Evolutionary conservation across 768 basidiomycete species (phyloP), one percentile per base, ranked within the genome.

Genomic region (Saitozyma sp.): DNA sequence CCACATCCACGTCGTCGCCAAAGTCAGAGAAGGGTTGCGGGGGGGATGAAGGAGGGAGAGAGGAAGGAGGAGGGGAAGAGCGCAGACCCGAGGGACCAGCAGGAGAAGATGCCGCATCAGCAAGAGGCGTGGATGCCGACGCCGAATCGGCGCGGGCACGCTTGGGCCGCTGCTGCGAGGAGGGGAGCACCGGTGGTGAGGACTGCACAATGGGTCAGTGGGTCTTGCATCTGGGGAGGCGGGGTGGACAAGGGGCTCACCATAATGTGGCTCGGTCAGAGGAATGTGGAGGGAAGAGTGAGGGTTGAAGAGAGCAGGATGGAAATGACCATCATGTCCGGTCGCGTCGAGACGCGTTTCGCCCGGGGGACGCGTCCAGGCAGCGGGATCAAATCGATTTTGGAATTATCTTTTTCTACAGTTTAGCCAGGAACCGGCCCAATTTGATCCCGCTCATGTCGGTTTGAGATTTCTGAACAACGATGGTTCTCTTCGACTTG

Each of bases 1-100:
- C 89, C 46, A 88, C 87, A 43, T 89, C 59, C 59, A 85, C 87
- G 20, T 92, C 91, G 59, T 81, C 80, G 38, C 93, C 90, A 29
- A 91, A 89, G 68, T 96, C 94, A 6, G 88, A 88, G 75, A 96
- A 92, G 6, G 87, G 87, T 2, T 86, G 84, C 5, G 88, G 90
- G 5, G 91, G 90, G 6, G 90, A 92, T 1, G 90, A 90, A 10
- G 91, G 91, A 0, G 91, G 91, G 8, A 94, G 83, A 17, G 91
- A 91, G 14, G 89, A 89, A 6, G 68, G 71, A 6, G 81, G 80
- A 6, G 81, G 80, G 49, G 79, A 78, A 3, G 79, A 79, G 1
- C 74, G 68, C 11, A 68, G 51, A 19, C 59, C 64, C 9, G 76
- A 75, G 5, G 75, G 78, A 8, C 74, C 75, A 3, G 66, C 39